Evolutionary conservation across 2,329 filamentous ascomycete genomes (phyloP), one percentile per base, ranked within the genome.

Genomic region (Diaporthe eres): DNA sequence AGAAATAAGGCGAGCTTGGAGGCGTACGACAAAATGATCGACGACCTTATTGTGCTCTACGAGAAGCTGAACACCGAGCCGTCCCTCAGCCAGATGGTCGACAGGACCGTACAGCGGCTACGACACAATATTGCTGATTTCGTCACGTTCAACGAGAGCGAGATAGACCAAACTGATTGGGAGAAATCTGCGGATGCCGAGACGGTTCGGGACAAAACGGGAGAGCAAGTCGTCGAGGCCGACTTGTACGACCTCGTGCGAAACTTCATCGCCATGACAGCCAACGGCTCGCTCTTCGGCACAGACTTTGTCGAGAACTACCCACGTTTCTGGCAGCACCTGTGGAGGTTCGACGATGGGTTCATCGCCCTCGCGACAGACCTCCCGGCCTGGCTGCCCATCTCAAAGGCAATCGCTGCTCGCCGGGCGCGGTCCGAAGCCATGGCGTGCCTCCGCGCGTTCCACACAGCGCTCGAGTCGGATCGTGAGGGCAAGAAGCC

Each of bases 271-370:
- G 82, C 83, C 37, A 80, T 79, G 28, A 82, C 84, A 3, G 81
- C 83, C 12, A 85, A 81, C 17, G 77, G 80, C 4, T 80, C 83
- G 2, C 79, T 86, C 7, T 83, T 85, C 63, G 85, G 85, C n/a
- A 83, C 82, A 4, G 83, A 86, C 75, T 85, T 86, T 78, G 81
- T 85, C 60, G 81, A 85, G 39, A 85, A 86, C 77, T 86, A 84
- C 19, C 81, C 83, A 3, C 82, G 85, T 0, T 81, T 86, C 28
- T 85, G 83, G 80, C 77, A 82, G 47, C 78, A 82, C 17, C 76
- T 87, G 51, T 87, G 85, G 85, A 75, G 78, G 12, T 84, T 85
- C 55, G 84, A 86, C 72, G 79, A 82, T 2, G 81, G 79, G 4
- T 82, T 86, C 61, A 74, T 81, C 13, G 75, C 80, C 0, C 72